Evolutionary conservation across 768 basidiomycete genomes (phyloP), one percentile per base, ranked within the genome.

Genomic region (Boletus speciosus): DNA sequence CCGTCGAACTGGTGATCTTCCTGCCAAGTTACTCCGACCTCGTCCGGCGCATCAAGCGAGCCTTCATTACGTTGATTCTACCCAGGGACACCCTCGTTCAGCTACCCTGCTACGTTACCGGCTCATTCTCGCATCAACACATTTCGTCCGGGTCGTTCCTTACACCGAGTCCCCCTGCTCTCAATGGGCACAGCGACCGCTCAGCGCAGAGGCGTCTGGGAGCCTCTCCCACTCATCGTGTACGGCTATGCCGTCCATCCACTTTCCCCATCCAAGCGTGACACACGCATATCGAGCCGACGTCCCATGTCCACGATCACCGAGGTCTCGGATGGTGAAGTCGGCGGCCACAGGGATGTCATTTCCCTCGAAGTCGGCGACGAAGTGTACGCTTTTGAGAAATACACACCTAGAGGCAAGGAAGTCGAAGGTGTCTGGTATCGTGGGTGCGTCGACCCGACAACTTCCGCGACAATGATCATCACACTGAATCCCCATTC

Each of bases 361-460:
- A 91, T 93, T 34, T 80, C 86, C 6, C 80, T 98, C 52, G 94
- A 97, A 61, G 88, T 98, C 29, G 96, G 96, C 44, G 95, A 97
- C 70, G 95, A 98, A 67, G 85, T 98, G 34, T 98, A 98, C 72
- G 93, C 94, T 16, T 98, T 98, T 65, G 96, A 98, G 74, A 86
- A 86, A 66, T 95, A 93, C 69, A 85, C 79, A 0, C 86, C 88
- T 11, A 76, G 76, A 47, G 79, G 75, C 53, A 89, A 86, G 65
- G 89, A 90, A 49, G 82, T 81, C 12, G 88, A 90, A 51, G 86
- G 86, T 19, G 71, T 84, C 15, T 98, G 96, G 96, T 98, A 93
- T 72, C 79, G 96, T 75, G 96, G 96, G 90, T 97, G 69, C 70
- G 90, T 82, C 55, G 59, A 15, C 49, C 44, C 41, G 2, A 3